Percentiles rank a stretch among this genome's conserved stretches.
Conservation (phyloP, 1,284 basidiomycete genomes). For the Neonothopanus nambi region DNA sequence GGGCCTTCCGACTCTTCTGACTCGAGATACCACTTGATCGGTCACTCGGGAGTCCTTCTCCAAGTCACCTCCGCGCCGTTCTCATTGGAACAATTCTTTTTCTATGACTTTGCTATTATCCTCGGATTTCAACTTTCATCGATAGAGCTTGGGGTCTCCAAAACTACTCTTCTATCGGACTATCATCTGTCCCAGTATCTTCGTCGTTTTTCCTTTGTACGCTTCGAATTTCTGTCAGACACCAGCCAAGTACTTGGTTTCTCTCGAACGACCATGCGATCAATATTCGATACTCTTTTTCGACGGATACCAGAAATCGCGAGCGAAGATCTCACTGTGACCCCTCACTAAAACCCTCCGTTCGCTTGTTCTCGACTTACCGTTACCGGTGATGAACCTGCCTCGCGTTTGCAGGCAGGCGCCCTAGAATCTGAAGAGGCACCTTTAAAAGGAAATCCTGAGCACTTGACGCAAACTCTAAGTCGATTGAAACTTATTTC, state of each 20-base stretch:
- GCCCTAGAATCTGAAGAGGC: slow-evolving; percentile 7
- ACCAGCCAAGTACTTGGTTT: background rate
- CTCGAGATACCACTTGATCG: too few relatives aligned
- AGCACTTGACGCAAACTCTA: slow-evolving; percentile 3
- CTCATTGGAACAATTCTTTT: background rate
- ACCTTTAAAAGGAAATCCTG: background rate
- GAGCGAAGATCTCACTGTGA: too few relatives aligned
- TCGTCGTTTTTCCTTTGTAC: background rate
- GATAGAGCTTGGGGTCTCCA: too few relatives aligned
- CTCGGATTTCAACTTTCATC: background rate
- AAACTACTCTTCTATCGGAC: background rate
- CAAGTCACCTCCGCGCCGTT: background rate
- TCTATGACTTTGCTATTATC: background rate
- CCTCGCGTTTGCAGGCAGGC: slow-evolving; percentile 15
- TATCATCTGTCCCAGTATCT: too few relatives aligned
- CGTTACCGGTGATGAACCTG: slow-evolving; percentile 8
- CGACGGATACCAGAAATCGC: background rate
- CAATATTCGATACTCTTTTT: too few relatives aligned
- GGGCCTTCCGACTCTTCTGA: too few relatives aligned
- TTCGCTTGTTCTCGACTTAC: slow-evolving; percentile 6
- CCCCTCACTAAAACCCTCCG: slow-evolving; percentile 14
- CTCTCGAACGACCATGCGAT: background rate
- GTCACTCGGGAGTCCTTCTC: too few relatives aligned
- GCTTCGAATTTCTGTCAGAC: background rate
- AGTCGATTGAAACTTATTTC: background rate